Evolutionary conservation across 225 moss, liverwort and hornwort genomes (phyloP).

Genomic region (Sphagnum tenellum): DNA sequence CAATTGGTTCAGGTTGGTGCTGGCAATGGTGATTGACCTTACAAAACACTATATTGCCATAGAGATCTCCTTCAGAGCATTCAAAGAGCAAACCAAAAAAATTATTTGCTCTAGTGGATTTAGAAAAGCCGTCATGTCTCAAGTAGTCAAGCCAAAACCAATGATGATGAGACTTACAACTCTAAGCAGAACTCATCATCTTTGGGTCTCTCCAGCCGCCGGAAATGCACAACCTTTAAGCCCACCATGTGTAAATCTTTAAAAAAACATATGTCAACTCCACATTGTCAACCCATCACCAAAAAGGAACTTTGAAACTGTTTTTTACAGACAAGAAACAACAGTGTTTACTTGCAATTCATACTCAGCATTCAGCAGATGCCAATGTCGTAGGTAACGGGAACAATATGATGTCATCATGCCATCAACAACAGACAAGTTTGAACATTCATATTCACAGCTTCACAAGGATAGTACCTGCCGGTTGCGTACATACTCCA

Average conservation of each 20-base stretch:
- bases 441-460: no score
- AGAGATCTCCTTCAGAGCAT: not conserved
- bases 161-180: slow-evolving; percentile 22
- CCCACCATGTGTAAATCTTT: no score
- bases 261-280: no score
- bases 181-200: slow-evolving; percentile 63
- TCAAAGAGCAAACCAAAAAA: not conserved
- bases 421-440: not conserved
- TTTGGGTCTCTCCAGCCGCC: slow-evolving; percentile 52
- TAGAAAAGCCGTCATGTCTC: not conserved
- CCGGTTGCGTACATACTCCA: slow-evolving; percentile 64
- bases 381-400: no score
- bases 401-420: slow-evolving; percentile 8
- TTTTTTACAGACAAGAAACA: no score
- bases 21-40: not conserved
- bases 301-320: no score
- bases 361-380: no score
- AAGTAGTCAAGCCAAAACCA: no score
- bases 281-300: no score
- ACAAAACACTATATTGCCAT: not conserved
- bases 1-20: not conserved
- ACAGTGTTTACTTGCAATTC: no score
- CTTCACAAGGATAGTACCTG: slow-evolving; percentile 28
- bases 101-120: not conserved
- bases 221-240: slow-evolving; percentile 51